These are phyloP conservation scores for Primulina eburnea DNA, from an alignment of 257 asterid species.

Conservation along the genomic window DNA sequence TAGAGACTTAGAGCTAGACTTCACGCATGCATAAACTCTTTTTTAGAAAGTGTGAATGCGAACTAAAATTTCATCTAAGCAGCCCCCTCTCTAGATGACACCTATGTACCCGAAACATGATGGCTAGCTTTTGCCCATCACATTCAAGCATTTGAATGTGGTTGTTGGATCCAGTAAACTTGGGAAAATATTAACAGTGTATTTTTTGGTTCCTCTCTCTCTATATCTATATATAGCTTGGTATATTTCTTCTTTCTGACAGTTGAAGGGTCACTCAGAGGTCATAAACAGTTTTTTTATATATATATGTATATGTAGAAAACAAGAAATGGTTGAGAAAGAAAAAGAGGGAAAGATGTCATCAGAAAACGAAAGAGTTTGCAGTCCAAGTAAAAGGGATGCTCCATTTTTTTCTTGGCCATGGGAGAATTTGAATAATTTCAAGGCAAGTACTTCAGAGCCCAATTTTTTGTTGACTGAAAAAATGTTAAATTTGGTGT, in stretches of 20 bases:
- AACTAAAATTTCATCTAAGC: background rate
- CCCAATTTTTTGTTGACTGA: background rate
- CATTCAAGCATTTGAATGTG: background rate
- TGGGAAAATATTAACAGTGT: background rate
- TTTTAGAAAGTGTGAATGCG: background rate
- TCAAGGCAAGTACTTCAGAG: conserved; percentile 47
- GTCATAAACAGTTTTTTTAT: background rate
- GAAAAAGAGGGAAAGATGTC: conserved; percentile 24
- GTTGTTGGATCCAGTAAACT: background rate
- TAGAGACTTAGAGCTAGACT: too few relatives aligned
- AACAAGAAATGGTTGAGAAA: background rate
- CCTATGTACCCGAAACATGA: background rate
- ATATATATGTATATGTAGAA: background rate
- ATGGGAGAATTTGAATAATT: conserved; percentile 65
- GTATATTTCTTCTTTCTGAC: background rate
- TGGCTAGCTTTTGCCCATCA: background rate
- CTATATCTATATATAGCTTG: too few relatives aligned
- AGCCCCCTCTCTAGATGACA: background rate
- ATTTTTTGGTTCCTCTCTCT: background rate
- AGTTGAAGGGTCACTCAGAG: background rate
- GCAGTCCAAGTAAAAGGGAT: conserved; percentile 30
- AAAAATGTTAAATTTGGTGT: background rate
- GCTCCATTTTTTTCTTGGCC: conserved; percentile 85
- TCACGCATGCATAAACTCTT: background rate
- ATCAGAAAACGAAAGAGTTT: conserved; percentile 24